A percentile compares a stretch with the other conserved stretches of the same genome.
phyloP scores from a whole-genome alignment of 2,329 filamentous ascomycete species.

The Diatrype stigma region DNA sequence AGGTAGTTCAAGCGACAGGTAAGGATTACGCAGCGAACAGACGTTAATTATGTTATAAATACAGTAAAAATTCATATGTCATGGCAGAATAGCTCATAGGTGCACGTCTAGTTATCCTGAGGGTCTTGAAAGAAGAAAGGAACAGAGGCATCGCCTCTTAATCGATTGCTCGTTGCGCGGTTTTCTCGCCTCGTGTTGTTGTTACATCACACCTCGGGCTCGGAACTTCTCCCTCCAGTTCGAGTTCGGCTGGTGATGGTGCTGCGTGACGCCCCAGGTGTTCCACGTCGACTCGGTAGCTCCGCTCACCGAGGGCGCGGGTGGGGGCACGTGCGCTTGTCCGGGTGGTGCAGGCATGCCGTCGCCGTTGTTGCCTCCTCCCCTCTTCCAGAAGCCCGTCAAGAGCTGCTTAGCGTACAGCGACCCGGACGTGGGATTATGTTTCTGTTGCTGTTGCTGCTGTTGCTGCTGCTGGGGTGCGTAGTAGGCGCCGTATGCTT shows the following conservation, averaged over 20 bases:
- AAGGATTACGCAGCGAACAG: too few species aligned
- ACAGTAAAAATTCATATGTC: too few species aligned
- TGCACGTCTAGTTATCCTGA: too few species aligned
- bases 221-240: constrained; percentile 15
- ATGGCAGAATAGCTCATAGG: too few species aligned
- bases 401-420: background rate
- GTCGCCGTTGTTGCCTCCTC: background rate
- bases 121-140: too few species aligned
- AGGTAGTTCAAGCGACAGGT: too few species aligned
- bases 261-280: constrained; percentile 16
- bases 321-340: constrained; percentile 3
- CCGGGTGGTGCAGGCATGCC: background rate
- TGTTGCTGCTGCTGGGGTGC: background rate
- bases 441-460: too few species aligned
- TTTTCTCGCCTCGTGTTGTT: background rate
- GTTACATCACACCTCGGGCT: constrained; percentile 6
- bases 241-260: constrained; percentile 8
- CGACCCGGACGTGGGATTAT: background rate
- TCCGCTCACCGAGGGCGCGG: constrained; percentile 9
- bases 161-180: too few species aligned
- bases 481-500: background rate
- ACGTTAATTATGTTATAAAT: too few species aligned
- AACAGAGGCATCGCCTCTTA: too few species aligned
- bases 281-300: constrained; percentile 16
- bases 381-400: background rate